A percentile compares a stretch with the other conserved stretches of the same genome.
Conservation (phyloP, 805 yeast genomes). For the Yamadazyma kitorensis region DNA sequence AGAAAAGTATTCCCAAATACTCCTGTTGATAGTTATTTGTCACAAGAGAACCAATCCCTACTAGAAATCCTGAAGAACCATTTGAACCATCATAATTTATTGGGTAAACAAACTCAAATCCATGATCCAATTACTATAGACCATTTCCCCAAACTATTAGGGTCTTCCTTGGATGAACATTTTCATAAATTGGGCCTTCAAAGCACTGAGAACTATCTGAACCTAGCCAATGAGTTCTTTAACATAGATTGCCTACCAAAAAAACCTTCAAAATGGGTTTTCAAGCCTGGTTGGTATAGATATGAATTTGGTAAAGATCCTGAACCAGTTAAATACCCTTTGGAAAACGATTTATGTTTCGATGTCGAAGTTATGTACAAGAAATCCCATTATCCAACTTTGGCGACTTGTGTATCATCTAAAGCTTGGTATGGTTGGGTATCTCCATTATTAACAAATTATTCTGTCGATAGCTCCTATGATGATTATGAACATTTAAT, state of each 20-base stretch:
- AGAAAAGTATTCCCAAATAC: conserved; percentile 55
- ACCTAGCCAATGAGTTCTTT: conserved; percentile 46
- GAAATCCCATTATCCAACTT: conserved; percentile 65
- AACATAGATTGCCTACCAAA: conserved; percentile 23
- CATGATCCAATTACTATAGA: conserved; percentile 56
- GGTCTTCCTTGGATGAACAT: conserved; percentile 79
- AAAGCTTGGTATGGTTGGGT: conserved; percentile 95
- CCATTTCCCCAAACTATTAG: conserved; percentile 70
- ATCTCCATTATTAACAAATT: conserved; percentile 73
- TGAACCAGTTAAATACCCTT: conserved; percentile 59
- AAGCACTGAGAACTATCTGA: conserved; percentile 58
- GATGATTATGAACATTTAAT: conserved; percentile 60
- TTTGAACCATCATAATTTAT: conserved; percentile 58
- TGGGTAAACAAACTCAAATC: conserved; percentile 70
- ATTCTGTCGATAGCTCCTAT: conserved; percentile 32
- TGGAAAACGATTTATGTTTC: conserved; percentile 71
- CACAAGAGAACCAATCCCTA: conserved; percentile 29
- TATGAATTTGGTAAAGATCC: conserved; percentile 60
- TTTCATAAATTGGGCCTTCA: conserved; percentile 66
- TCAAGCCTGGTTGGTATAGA: conserved; percentile 76
- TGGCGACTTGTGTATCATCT: conserved; percentile 76
- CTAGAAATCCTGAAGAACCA: conserved; percentile 58
- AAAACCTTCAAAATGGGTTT: conserved; percentile 43
- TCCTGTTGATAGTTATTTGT: conserved; percentile 23
- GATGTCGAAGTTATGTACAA: conserved; percentile 89